Evolutionary conservation across 2,329 filamentous ascomycete genomes (phyloP), one percentile per base, ranked within the genome.

Genomic region (Hortaea werneckii): DNA sequence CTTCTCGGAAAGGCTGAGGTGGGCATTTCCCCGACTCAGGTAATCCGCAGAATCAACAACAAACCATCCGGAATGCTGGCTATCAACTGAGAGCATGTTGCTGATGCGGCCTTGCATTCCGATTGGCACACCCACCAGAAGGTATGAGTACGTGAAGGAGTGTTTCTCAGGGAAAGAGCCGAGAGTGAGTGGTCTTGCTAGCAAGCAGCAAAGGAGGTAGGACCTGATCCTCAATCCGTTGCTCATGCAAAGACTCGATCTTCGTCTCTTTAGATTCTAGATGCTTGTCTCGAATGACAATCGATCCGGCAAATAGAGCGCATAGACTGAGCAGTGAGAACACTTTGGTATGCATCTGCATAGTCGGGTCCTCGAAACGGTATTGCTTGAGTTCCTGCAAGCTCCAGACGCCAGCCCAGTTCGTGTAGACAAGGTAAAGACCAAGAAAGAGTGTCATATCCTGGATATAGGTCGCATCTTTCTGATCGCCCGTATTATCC

Each of bases 111-210:
- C 81, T 42, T 67, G 66, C 62, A 76, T 80, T n/a, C 75, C 75
- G 26, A 87, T 72, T 0, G 83, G 83, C 37, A 85, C 70, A 0
- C 83, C 83, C 27, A 80, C 78, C 40, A 81, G 70, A 1, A 88
- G 73, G 60, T 87, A 87, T 0, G 81, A 80, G 58, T 87, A 86
- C 1, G 69, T 69, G 57, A 89, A 88, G 0, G 73, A 73, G 58
- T 87, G 80, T 48, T 74, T 77, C 57, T 78, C 73, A 0, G 84
- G 84, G 47, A 82, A 82, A 80, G n/a, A 83, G 60, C 12, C 83
- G 72, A 4, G 75, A 68, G 60, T 88, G 84, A 2, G 74, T 79
- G 10, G 80, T 85, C 39, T 67, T 70, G 55, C 79, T 79, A 6
- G 82, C 81, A 37, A 87, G 77, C 9, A 88, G 65, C 46, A 79